phyloP scores from a whole-genome alignment of 331 rosid genomes.

The Prunus yedoensis region DNA sequence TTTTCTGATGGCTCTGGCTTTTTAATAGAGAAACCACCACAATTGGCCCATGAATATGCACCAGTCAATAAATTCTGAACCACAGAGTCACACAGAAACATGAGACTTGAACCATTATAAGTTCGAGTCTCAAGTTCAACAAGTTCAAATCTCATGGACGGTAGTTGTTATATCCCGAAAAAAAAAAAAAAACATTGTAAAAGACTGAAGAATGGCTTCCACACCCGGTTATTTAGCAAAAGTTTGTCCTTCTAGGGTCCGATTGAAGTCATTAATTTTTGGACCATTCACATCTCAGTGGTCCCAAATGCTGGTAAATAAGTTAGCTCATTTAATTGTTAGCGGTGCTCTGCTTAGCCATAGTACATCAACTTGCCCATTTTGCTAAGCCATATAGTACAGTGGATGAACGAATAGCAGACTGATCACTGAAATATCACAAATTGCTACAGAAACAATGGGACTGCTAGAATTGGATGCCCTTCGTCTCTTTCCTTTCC shows the following conservation, averaged over 20 bases:
- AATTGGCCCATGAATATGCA: not conserved
- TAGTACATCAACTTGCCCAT: not conserved
- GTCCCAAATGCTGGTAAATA: conserved; percentile 6
- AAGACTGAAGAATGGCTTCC: not conserved
- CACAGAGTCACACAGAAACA: too few species aligned
- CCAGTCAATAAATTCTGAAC: too few species aligned
- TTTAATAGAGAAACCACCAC: too few species aligned
- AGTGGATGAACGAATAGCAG: not conserved
- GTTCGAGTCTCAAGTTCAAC: not conserved
- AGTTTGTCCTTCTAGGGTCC: not conserved
- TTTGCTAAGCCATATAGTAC: not conserved
- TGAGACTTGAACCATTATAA: not conserved
- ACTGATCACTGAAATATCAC: not conserved
- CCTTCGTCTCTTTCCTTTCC: not conserved
- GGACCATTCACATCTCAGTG: not conserved
- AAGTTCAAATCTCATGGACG: not conserved
- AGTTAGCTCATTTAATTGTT: not conserved
- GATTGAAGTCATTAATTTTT: not conserved
- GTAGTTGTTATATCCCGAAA: not conserved
- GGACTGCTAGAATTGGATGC: not conserved
- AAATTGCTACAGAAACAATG: not conserved
- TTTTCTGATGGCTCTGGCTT: too few species aligned
- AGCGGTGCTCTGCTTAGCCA: not conserved
- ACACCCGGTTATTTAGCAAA: not conserved
- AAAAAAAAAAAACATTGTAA: not conserved